These are phyloP conservation scores for Beauveria caledonica DNA, from an alignment of 2,329 filamentous ascomycete genomes.

Conservation along the genomic window DNA sequence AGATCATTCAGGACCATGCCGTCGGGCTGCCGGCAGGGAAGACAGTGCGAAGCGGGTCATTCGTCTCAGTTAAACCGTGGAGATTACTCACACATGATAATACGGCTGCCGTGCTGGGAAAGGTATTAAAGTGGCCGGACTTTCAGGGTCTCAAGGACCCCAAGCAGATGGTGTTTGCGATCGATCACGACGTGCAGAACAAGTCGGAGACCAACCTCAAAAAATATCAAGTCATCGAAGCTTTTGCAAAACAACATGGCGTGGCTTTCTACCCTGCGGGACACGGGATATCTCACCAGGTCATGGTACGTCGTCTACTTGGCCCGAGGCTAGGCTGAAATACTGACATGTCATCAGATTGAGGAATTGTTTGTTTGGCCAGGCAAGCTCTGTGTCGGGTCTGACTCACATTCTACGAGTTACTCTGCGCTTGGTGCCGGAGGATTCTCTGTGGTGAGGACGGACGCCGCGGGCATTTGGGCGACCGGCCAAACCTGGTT, in stretches of 20 bases:
- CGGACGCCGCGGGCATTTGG: constrained; percentile 82
- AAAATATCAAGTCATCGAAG: constrained; percentile 75
- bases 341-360: constrained; percentile 39
- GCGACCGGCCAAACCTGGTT: constrained; percentile 70
- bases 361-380: constrained; percentile 82
- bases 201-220: constrained; percentile 67
- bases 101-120: constrained; percentile 58
- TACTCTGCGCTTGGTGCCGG: constrained; percentile 66
- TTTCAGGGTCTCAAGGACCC: constrained; percentile 62
- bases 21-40: constrained; percentile 70
- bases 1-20: constrained; percentile 79
- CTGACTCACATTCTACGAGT: constrained; percentile 70
- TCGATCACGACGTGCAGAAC: constrained; percentile 88
- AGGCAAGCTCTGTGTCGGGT: constrained; percentile 72
- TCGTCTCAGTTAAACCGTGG: constrained; percentile 65
- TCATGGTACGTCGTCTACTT: constrained; percentile 41
- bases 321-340: too few relatives aligned
- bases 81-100: constrained; percentile 86
- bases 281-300: constrained; percentile 80
- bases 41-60: constrained; percentile 70
- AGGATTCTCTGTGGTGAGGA: constrained; percentile 76
- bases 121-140: constrained; percentile 37
- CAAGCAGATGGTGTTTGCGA: constrained; percentile 66
- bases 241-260: constrained; percentile 71
- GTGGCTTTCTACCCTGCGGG: constrained; percentile 72